Evolutionary conservation across 768 basidiomycete species (phyloP).

Genomic region (Pholiota conissans): DNA sequence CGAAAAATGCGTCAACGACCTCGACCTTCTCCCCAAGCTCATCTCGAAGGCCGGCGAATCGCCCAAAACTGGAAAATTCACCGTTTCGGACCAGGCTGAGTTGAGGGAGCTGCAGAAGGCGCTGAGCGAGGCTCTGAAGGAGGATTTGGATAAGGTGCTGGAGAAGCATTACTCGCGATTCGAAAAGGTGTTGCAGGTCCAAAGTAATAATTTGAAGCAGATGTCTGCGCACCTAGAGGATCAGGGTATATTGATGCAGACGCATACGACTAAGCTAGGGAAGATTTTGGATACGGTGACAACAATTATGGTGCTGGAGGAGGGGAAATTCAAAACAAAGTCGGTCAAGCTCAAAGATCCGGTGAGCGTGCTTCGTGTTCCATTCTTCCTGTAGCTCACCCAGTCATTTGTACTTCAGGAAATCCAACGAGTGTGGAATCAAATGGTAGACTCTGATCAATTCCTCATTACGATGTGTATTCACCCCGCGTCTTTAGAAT

Average conservation of each 20-base stretch:
- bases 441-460: slow-evolving; percentile 4
- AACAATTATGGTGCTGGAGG: slow-evolving; percentile 12
- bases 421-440: slow-evolving; percentile 13
- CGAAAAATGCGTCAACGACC: slow-evolving; percentile 29
- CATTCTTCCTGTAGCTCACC: too few species aligned
- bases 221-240: slow-evolving; percentile 7
- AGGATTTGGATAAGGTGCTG: slow-evolving; percentile 7
- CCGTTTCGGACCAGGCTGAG: not conserved
- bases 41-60: slow-evolving; percentile 20
- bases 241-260: slow-evolving; percentile 2
- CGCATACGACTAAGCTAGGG: slow-evolving; percentile 9
- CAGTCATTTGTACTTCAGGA: not conserved
- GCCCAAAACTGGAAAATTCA: not conserved
- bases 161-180: slow-evolving; percentile 4
- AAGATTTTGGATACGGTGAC: slow-evolving; percentile 6
- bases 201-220: slow-evolving; percentile 13
- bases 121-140: not conserved
- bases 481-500: not conserved
- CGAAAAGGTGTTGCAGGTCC: slow-evolving; percentile 10
- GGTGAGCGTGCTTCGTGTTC: not conserved
- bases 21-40: slow-evolving; percentile 27
- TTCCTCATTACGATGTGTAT: too few species aligned
- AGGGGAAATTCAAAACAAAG: slow-evolving; percentile 11
- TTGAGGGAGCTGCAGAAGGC: slow-evolving; percentile 1
- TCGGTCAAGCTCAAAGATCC: slow-evolving; percentile 12